These are phyloP conservation scores for Aspergillus caelatus DNA, from an alignment of 2,329 filamentous ascomycete species.

Conservation along the genomic window DNA sequence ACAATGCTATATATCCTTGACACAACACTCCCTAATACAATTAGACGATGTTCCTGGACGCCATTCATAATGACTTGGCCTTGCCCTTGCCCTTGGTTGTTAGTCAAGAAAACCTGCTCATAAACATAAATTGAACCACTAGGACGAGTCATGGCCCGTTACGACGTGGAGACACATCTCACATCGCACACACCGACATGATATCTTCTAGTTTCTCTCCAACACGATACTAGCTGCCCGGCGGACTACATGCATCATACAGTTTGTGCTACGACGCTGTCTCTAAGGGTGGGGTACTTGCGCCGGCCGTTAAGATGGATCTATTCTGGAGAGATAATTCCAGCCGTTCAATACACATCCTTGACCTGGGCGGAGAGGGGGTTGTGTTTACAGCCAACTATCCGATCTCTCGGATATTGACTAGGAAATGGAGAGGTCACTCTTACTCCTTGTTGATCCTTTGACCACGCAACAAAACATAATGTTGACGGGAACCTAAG, in stretches of 20 bases:
- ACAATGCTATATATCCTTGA: not conserved
- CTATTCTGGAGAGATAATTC: not conserved
- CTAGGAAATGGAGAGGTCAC: not conserved
- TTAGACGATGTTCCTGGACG: not conserved
- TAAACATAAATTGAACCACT: not conserved
- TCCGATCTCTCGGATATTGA: not conserved
- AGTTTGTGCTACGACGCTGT: not conserved
- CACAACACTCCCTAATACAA: not conserved
- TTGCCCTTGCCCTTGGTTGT: not conserved
- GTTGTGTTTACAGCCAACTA: not conserved
- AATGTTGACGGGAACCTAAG: not conserved
- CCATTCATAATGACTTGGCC: not conserved
- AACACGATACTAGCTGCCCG: not conserved
- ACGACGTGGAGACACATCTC: not conserved
- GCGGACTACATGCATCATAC: not conserved
- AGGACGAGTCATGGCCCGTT: not conserved
- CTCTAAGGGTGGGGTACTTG: not conserved
- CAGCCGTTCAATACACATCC: not conserved
- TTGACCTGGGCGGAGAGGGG: not conserved
- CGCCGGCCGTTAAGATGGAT: not conserved
- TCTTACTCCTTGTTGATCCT: not conserved
- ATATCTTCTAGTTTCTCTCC: not conserved
- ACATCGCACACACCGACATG: conserved; percentile 8
- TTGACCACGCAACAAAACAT: not conserved
- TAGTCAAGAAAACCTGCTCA: not conserved